phyloP scores from a whole-genome alignment of 108 stramenopile species.

The Pseudonitzschia multiseries region DNA sequence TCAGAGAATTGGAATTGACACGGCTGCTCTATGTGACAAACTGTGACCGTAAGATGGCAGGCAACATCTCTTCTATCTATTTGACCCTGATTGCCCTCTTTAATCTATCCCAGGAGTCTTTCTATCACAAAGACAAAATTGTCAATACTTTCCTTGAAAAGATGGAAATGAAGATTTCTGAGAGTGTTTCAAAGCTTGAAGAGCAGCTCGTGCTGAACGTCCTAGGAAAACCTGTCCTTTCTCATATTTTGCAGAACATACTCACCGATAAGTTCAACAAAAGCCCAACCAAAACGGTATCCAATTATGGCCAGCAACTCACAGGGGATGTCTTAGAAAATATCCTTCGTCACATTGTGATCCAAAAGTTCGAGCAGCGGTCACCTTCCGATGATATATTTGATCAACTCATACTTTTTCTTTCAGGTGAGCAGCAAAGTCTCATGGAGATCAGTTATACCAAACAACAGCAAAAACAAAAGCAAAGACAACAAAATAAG shows the following conservation, averaged over 20 bases:
- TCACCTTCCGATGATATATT: conserved; percentile 25
- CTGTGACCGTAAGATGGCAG: conserved; percentile 34
- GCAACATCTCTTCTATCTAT: conserved; percentile 41
- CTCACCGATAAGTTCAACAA: conserved; percentile 26
- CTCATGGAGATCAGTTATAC: conserved; percentile 43
- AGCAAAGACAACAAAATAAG: conserved; percentile 40
- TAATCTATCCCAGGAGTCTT: conserved; percentile 25
- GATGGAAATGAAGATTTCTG: conserved; percentile 26
- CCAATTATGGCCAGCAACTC: background rate
- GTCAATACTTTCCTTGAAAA: conserved; percentile 35
- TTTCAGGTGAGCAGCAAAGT: conserved; percentile 37
- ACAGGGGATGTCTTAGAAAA: background rate
- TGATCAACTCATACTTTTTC: conserved; percentile 28
- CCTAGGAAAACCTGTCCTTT: conserved; percentile 23
- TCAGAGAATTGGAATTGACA: conserved; percentile 25
- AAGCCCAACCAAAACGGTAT: conserved; percentile 19
- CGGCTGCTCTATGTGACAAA: conserved; percentile 28
- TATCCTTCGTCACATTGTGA: conserved; percentile 24
- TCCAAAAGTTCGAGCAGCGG: conserved; percentile 37
- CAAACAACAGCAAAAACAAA: conserved; percentile 40
- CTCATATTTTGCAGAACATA: conserved; percentile 31
- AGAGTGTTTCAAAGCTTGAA: conserved; percentile 22
- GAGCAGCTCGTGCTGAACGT: conserved; percentile 18
- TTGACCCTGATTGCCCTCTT: conserved; percentile 32
- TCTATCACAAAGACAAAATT: conserved; percentile 34